Base-by-base conservation (phyloP, 495 filamentous ascomycete genomes). In the Talaromyces proteolyticus region DNA sequence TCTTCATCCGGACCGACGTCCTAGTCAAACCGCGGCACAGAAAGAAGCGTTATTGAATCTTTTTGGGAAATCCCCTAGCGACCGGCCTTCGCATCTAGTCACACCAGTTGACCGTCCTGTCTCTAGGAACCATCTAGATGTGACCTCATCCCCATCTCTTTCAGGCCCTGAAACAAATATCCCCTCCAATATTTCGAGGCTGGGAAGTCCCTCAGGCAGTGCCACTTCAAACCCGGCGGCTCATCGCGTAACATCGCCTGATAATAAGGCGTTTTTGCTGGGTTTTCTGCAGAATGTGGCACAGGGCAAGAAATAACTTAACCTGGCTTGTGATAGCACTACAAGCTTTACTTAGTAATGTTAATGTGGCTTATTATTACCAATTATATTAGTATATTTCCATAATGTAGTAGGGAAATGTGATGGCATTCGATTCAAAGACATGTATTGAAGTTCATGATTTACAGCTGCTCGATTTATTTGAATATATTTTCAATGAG, bases 251-350 rank as follows among this genome's bases (percentile, higher is more conserved):
- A 85, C 82, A n/a, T 85, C 81, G 3, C 77, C 82, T 1, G 81
- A 75, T 7, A 81, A 94, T 56, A 83, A 85, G 57, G 79, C 77
- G n/a, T 94, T 94, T 55, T 68, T 94, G 56, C 67, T 93, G 44
- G 85, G 81, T 7, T 94, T 89, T 65, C 64, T 95, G 59, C 76
- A 81, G 54, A 75, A 73, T 48, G 76, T 85, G 42, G 80, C 77
- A 2, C 75, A 74, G 52, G 64, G 63, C 17, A 68, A 63, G 52
- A 69, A 65, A 51, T 70, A 53, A 39, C 47, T 19, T 17, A 19
- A 34, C 36, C 24, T 36, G 22, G 29, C 17, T 47, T 39, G 19
- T 36, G 29, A 12, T 5, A 34, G 4, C 4, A 34, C n/a, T n/a
- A n/a, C n/a, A n/a, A n/a, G n/a, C n/a, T n/a, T n/a, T n/a, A n/a